Percentiles rank a stretch among this genome's conserved stretches.
Evolutionary conservation across 169 alveolate species (phyloP).

Genomic region (Plasmodium relictum): DNA sequence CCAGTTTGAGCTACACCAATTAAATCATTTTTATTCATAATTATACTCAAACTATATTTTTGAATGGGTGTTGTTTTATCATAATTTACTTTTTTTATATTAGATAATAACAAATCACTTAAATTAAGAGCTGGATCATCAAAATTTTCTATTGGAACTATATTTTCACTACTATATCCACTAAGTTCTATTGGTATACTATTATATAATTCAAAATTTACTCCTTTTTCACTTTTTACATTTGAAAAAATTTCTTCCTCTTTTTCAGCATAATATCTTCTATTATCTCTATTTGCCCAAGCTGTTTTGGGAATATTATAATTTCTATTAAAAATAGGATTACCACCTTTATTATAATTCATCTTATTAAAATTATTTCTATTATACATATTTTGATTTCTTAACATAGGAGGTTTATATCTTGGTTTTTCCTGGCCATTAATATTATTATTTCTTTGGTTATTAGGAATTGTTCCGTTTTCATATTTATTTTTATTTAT

Average conservation of each 20-base stretch:
- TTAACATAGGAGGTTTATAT: conserved; percentile 68
- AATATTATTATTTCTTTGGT: not conserved
- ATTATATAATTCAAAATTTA: conserved; percentile 89
- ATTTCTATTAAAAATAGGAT: conserved; percentile 31
- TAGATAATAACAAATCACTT: conserved; percentile 82
- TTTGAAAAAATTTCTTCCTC: conserved; percentile 87
- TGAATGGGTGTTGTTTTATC: conserved; percentile 97
- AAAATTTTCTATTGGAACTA: conserved; percentile 86
- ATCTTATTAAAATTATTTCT: conserved; percentile 46
- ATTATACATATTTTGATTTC: conserved; percentile 34
- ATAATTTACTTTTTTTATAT: conserved; percentile 88
- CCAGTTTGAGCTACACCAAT: conserved; percentile 99
- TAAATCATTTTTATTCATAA: conserved; percentile 94
- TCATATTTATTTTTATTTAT: not conserved
- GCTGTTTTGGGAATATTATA: conserved; percentile 70
- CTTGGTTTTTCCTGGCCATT: conserved; percentile 39
- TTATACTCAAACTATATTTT: conserved; percentile 95
- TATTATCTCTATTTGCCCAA: conserved; percentile 89
- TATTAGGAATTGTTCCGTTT: not conserved
- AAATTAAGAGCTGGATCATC: conserved; percentile 82
- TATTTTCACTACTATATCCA: conserved; percentile 84
- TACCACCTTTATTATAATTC: conserved; percentile 56
- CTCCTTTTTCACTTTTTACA: conserved; percentile 89
- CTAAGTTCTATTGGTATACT: conserved; percentile 92
- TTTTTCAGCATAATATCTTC: conserved; percentile 86